These are phyloP conservation scores for Cornus florida DNA, from an alignment of 148 eudicot species.

Conservation along the genomic window DNA sequence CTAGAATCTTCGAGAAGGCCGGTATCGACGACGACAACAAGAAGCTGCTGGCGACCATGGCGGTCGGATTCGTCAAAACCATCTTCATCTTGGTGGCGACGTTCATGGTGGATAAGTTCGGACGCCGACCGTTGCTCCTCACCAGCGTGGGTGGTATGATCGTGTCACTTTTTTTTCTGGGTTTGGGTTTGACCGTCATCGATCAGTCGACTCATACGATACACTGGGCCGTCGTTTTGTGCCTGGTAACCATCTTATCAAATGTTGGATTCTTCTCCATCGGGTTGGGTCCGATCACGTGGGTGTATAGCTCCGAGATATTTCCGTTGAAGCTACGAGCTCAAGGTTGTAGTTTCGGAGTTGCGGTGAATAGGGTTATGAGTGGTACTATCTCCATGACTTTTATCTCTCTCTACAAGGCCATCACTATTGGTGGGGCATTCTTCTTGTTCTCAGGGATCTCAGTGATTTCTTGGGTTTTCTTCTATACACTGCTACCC, in stretches of 20 bases:
- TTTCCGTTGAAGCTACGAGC: slow-evolving; percentile 24
- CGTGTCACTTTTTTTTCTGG: neutral
- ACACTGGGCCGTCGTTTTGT: slow-evolving; percentile 3
- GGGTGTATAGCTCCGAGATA: slow-evolving; percentile 11
- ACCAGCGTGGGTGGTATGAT: slow-evolving; percentile 13
- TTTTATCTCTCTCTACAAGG: too few species aligned
- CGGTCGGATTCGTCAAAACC: slow-evolving; percentile 7
- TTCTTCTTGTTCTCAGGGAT: slow-evolving; percentile 40
- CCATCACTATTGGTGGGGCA: slow-evolving; percentile 36
- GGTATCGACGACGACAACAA: neutral
- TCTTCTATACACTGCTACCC: slow-evolving; percentile 19
- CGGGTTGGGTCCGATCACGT: slow-evolving; percentile 12
- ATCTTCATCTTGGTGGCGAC: slow-evolving; percentile 1
- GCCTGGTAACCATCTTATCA: neutral
- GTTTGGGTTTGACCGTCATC: neutral
- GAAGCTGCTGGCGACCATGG: slow-evolving; percentile 13
- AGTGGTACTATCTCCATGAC: slow-evolving; percentile 20
- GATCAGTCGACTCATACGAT: neutral
- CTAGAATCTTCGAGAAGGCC: slow-evolving; percentile 11
- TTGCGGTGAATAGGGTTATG: slow-evolving; percentile 31
- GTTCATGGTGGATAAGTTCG: slow-evolving; percentile 3
- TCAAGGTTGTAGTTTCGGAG: slow-evolving; percentile 31
- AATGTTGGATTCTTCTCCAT: slow-evolving; percentile 9
- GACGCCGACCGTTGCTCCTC: slow-evolving; percentile 6
- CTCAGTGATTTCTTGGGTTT: slow-evolving; percentile 35